Base-by-base conservation (phyloP, 257 asterid genomes). In the Anisodus tanguticus region DNA sequence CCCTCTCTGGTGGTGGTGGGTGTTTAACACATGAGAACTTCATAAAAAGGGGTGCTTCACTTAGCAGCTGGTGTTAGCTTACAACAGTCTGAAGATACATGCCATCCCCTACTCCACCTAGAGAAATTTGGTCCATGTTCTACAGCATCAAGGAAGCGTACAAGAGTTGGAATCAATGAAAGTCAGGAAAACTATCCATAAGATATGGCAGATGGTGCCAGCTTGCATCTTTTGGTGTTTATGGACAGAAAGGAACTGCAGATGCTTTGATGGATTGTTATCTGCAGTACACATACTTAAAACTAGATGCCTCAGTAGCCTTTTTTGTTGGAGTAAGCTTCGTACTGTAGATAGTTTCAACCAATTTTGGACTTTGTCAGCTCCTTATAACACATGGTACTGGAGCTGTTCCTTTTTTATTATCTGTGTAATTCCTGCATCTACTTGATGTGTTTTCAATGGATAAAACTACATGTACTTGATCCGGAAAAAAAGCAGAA, bases 131-230 rank as follows among this genome's bases (percentile, higher is more conserved):
- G 35, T 31, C 35, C 35, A 31, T 31, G 1, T 31, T 31, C 35
- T 31, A 60, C 2, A 60, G 35, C 10, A 60, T 60, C 67, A n/a
- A 60, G 67, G 35, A 60, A 60, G 35, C 67, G 0, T 60, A n/a
- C 35, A n/a, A n/a, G 67, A 60, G 35, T n/a, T 60, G 67, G 10
- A 31, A 60, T 60, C 12, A 60, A 60, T 4, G 31, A 31, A 60
- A 60, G 35, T 60, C 35, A n/a, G 35, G 35, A n/a, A 59, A 60
- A 60, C 67, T 60, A 60, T n/a, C 67, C 10, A 60, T 35, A 60
- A 60, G 74, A 12, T 67, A 35, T 67, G 74, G 74, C 19, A 67
- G 74, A 67, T 67, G 47, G 74, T 35, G 74, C 19, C 74, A 35
- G 9, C 19, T 67, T 67, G 74, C 47, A 35, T 13, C 6, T 35